Evolutionary conservation across 495 filamentous ascomycete species (phyloP).

Genomic region (Talaromyces proteolyticus): DNA sequence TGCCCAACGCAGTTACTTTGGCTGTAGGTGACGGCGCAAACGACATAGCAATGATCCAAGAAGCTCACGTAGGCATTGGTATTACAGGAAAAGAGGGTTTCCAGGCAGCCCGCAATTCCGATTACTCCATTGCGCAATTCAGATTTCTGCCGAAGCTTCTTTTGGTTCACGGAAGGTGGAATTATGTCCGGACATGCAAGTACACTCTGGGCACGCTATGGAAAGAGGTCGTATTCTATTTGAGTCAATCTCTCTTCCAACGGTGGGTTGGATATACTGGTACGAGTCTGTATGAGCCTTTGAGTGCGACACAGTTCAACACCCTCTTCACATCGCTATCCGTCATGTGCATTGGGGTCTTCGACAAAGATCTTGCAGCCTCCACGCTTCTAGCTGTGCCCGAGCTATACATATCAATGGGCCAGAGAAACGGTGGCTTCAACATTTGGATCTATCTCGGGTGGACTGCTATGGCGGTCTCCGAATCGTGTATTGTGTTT

Average conservation of each 20-base stretch:
- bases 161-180: slow-evolving; percentile 92
- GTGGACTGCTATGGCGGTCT: slow-evolving; percentile 76
- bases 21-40: slow-evolving; percentile 95
- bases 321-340: slow-evolving; percentile 90
- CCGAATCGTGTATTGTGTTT: slow-evolving; percentile 73
- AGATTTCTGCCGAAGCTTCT: slow-evolving; percentile 78
- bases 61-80: slow-evolving; percentile 88
- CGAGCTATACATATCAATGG: slow-evolving; percentile 72
- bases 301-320: slow-evolving; percentile 86
- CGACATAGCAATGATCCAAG: slow-evolving; percentile 95
- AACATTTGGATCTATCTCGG: slow-evolving; percentile 67
- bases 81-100: slow-evolving; percentile 91
- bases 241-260: slow-evolving; percentile 86
- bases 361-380: slow-evolving; percentile 77
- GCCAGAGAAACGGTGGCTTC: slow-evolving; percentile 71
- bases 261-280: slow-evolving; percentile 85
- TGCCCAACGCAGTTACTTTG: slow-evolving; percentile 71
- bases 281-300: slow-evolving; percentile 81
- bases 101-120: slow-evolving; percentile 83
- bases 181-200: slow-evolving; percentile 82
- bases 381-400: slow-evolving; percentile 83
- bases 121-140: slow-evolving; percentile 91
- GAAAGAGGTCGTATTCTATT: slow-evolving; percentile 82
- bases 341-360: slow-evolving; percentile 85
- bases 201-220: slow-evolving; percentile 91